Evolutionary conservation across 2,329 filamentous ascomycete species (phyloP).

Genomic region (Macroventuria anomochaeta): DNA sequence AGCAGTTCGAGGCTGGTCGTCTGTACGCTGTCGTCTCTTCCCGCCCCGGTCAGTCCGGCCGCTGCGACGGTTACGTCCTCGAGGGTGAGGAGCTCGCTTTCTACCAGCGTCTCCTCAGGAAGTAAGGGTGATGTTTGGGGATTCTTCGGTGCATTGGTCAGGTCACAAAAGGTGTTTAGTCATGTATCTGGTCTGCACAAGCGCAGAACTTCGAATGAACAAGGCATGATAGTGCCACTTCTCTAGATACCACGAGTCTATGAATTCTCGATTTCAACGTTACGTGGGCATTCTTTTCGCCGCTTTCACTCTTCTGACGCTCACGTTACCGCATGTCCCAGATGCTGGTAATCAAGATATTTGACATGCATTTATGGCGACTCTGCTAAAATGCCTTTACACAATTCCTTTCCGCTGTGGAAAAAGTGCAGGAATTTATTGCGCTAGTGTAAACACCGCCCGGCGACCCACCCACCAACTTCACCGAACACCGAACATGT

Average conservation of each 20-base stretch:
- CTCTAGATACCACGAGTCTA: slow-evolving; percentile 51
- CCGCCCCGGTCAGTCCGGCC: slow-evolving; percentile 95
- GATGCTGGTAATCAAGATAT: background rate
- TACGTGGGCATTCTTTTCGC: slow-evolving; percentile 25
- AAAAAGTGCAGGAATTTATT: slow-evolving; percentile 8
- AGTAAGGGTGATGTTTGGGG: slow-evolving; percentile 67
- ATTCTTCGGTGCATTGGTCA: slow-evolving; percentile 50
- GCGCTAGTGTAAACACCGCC: slow-evolving; percentile 10
- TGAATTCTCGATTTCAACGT: slow-evolving; percentile 46
- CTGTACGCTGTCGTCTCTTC: slow-evolving; percentile 92
- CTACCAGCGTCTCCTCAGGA: slow-evolving; percentile 99
- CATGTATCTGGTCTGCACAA: slow-evolving; percentile 52
- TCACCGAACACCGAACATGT: background rate
- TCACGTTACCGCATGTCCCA: too few relatives aligned
- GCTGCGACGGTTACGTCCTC: slow-evolving; percentile 95
- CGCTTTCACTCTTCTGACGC: background rate
- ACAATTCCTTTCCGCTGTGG: background rate
- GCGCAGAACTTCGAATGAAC: slow-evolving; percentile 47
- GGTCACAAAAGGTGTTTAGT: slow-evolving; percentile 52
- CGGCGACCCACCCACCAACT: slow-evolving; percentile 9
- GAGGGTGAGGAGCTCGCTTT: slow-evolving; percentile 99
- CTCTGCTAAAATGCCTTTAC: background rate
- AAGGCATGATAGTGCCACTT: slow-evolving; percentile 46
- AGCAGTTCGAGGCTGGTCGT: slow-evolving; percentile 99
- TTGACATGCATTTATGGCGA: background rate